phyloP scores from a whole-genome alignment of 495 filamentous ascomycete genomes.

The Antarctomyces pellizariae region DNA sequence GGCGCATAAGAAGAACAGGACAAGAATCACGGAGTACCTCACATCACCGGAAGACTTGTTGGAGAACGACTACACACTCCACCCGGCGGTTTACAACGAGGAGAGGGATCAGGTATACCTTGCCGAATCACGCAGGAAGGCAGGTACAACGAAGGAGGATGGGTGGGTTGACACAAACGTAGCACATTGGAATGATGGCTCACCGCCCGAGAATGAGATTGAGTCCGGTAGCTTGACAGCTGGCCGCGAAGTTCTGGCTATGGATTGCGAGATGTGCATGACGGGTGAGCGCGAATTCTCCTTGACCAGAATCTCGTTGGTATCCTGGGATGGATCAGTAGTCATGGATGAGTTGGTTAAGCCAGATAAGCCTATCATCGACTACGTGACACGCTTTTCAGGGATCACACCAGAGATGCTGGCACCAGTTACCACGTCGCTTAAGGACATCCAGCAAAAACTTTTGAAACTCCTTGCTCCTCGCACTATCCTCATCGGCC shows the following conservation, averaged over 20 bases:
- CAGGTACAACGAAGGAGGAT: slow-evolving; percentile 23
- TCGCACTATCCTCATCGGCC: slow-evolving; percentile 62
- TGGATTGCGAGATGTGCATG: slow-evolving; percentile 95
- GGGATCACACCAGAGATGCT: slow-evolving; percentile 77
- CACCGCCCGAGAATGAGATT: slow-evolving; percentile 41
- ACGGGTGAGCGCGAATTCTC: slow-evolving; percentile 52
- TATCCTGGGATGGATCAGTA: slow-evolving; percentile 64
- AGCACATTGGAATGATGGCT: slow-evolving; percentile 36
- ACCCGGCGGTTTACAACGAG: slow-evolving; percentile 37
- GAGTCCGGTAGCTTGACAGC: slow-evolving; percentile 62
- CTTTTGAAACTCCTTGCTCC: slow-evolving; percentile 51
- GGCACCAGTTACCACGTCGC: slow-evolving; percentile 55
- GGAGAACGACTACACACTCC: slow-evolving; percentile 59
- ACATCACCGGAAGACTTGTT: slow-evolving; percentile 45
- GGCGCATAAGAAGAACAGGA: slow-evolving; percentile 40
- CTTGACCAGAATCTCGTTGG: slow-evolving; percentile 66
- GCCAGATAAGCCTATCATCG: slow-evolving; percentile 55
- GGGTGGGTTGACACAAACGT: slow-evolving; percentile 73
- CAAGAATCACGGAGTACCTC: slow-evolving; percentile 55
- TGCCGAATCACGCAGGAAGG: slow-evolving; percentile 19
- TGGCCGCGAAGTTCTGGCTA: slow-evolving; percentile 54
- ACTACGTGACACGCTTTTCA: slow-evolving; percentile 77
- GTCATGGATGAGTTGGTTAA: slow-evolving; percentile 83
- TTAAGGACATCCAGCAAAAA: slow-evolving; percentile 58
- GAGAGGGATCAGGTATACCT: slow-evolving; percentile 22